phyloP scores from a whole-genome alignment of 2,329 filamentous ascomycete species.

The Fusarium sp. region DNA sequence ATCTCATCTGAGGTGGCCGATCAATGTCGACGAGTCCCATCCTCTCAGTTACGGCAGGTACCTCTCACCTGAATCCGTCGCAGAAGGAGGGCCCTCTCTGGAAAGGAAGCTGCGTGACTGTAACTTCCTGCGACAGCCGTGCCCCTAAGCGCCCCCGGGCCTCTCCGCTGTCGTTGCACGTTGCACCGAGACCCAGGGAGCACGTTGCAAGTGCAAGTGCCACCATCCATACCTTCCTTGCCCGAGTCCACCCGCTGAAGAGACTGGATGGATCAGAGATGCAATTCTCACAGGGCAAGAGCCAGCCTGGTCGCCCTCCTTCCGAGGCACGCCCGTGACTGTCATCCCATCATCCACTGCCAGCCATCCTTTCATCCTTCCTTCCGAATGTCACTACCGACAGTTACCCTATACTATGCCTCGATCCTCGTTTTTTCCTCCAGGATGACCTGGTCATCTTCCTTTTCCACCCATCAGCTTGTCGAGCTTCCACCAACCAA shows the following conservation, averaged over 20 bases:
- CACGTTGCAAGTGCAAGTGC: conserved; percentile 4
- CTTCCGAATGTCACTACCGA: background rate
- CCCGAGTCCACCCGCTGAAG: conserved; percentile 11
- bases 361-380: background rate
- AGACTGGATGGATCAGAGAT: background rate
- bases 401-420: conserved; percentile 8
- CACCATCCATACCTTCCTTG: background rate
- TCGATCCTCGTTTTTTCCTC: conserved; percentile 11
- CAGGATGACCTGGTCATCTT: conserved; percentile 17
- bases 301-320: conserved; percentile 1
- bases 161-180: conserved; percentile 7
- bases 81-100: background rate
- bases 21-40: background rate
- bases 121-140: conserved; percentile 1
- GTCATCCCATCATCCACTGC: background rate
- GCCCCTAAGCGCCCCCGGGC: background rate
- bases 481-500: conserved; percentile 37
- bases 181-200: conserved; percentile 6
- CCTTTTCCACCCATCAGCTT: conserved; percentile 20
- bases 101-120: conserved; percentile 7
- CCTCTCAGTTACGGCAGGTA: background rate
- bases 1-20: background rate
- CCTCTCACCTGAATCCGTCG: background rate
- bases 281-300: conserved; percentile 7
- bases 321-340: background rate